Conservation (phyloP, 2,329 filamentous ascomycete species). For the Fusarium sp. region DNA sequence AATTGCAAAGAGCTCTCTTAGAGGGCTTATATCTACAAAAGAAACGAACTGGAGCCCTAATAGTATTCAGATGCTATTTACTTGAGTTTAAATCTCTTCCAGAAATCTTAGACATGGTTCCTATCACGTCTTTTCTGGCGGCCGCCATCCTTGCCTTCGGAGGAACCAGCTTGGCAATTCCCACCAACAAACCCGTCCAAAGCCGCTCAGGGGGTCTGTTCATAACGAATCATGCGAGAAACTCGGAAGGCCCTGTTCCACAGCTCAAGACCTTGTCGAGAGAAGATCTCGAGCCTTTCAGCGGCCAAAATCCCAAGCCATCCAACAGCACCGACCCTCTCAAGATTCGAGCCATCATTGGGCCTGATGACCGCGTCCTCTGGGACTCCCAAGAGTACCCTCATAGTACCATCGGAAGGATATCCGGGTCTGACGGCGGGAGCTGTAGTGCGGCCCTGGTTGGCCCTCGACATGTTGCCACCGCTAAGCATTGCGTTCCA, state of each 20-base stretch:
- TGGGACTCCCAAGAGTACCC: constrained; percentile 7
- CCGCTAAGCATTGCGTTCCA: constrained; percentile 7
- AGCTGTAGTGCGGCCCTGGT: constrained; percentile 12
- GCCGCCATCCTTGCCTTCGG: neutral
- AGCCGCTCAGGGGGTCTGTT: neutral
- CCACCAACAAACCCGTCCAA: neutral
- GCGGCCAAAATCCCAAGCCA: neutral
- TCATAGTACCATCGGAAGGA: neutral
- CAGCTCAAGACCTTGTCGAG: neutral
- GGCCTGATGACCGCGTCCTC: constrained; percentile 1
- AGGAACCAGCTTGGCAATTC: neutral
- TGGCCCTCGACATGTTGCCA: constrained; percentile 16
- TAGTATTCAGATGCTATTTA: neutral
- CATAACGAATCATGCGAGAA: neutral
- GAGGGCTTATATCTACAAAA: neutral
- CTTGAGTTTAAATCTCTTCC: neutral
- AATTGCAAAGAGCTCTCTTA: neutral
- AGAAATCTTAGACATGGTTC: neutral
- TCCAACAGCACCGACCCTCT: neutral
- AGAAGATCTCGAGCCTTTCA: neutral
- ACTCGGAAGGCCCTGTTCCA: neutral
- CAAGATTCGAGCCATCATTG: neutral
- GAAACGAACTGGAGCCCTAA: neutral
- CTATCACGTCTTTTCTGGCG: neutral
- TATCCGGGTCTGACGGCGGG: neutral